Base-by-base conservation (phyloP, 2,329 filamentous ascomycete species). In the Ascochyta pisi region DNA sequence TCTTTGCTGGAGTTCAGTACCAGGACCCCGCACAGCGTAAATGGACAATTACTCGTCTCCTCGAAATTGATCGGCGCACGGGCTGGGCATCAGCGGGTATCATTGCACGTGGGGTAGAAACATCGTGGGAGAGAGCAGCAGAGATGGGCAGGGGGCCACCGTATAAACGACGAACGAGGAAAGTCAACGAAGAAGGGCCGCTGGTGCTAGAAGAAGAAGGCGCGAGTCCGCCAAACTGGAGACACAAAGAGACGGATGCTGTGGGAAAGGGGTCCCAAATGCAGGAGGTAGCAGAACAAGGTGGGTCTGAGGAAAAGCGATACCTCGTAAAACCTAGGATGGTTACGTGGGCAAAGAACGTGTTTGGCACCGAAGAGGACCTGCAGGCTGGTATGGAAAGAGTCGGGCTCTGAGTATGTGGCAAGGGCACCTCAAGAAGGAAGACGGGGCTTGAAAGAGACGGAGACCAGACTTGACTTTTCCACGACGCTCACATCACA, bases 11-110 rank as follows among this genome's bases (percentile, higher is more conserved):
- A 4, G 86, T 98, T 10, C 81, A 96, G 82, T 96, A 87, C 71
- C 86, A 86, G 65, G 85, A 91, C 56, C 73, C 86, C 4, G 79
- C 77, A 0, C 92, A 98, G 68, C 86, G 95, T 1, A 83, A 84
- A 54, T 96, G 92, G 90, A 84, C 89, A 0, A 83, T 97, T 60
- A 82, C 83, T 31, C 86, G 89, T 26, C 82, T 97, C 51, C 84
- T 87, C 64, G 88, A 92, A 65, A 88, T 96, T 35, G 86, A 89
- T 2, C 85, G 88, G 1, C 81, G 95, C 7, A 96, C 92, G 0
- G 95, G 95, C 0, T 97, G 92, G 90, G 89, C 92, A 66, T 92
- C 89, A 1, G 90, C 92, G 1, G 84, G 86, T 31, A 86, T 92
- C 37, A 94, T 97, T 60, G 91, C 91, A 0, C 82, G 85, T 44